phyloP scores from a whole-genome alignment of 768 basidiomycete genomes.

The Gloeopeniophorella convolvens region DNA sequence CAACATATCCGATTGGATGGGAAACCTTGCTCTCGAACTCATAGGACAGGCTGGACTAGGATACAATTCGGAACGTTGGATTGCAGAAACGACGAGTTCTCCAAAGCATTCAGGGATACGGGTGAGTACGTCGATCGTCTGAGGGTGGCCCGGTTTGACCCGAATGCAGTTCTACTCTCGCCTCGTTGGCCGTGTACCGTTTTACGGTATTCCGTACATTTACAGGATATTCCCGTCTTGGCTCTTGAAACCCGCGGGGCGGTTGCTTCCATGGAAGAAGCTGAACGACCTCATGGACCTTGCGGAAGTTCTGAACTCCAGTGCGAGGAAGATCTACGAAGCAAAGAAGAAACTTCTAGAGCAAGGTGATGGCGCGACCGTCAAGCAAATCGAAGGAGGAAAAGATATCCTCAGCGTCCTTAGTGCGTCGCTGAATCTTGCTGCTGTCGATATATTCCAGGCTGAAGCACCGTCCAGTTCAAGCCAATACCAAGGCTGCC shows the following conservation, averaged over 20 bases:
- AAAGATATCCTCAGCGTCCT: conserved; percentile 43
- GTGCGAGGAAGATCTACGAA: conserved; percentile 32
- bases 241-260: conserved; percentile 30
- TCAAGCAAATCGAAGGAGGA: conserved; percentile 28
- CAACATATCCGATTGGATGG: conserved; percentile 10
- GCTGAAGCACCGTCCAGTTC: conserved; percentile 28
- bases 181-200: conserved; percentile 9
- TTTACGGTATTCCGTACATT: conserved; percentile 16
- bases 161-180: conserved; percentile 4
- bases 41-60: conserved; percentile 16
- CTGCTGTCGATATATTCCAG: neutral
- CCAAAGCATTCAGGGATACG: conserved; percentile 21
- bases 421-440: conserved; percentile 29
- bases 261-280: conserved; percentile 29
- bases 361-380: conserved; percentile 29
- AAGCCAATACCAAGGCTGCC: conserved; percentile 32
- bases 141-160: neutral
- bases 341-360: conserved; percentile 32
- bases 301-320: conserved; percentile 31
- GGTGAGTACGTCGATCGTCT: conserved; percentile 8
- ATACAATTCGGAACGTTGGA: conserved; percentile 13
- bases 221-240: conserved; percentile 18
- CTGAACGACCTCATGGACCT: conserved; percentile 31
- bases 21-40: conserved; percentile 11
- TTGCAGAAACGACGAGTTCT: conserved; percentile 16